These are phyloP conservation scores for Neurospora sublineolata DNA, from an alignment of 495 filamentous ascomycete species.

Conservation along the genomic window DNA sequence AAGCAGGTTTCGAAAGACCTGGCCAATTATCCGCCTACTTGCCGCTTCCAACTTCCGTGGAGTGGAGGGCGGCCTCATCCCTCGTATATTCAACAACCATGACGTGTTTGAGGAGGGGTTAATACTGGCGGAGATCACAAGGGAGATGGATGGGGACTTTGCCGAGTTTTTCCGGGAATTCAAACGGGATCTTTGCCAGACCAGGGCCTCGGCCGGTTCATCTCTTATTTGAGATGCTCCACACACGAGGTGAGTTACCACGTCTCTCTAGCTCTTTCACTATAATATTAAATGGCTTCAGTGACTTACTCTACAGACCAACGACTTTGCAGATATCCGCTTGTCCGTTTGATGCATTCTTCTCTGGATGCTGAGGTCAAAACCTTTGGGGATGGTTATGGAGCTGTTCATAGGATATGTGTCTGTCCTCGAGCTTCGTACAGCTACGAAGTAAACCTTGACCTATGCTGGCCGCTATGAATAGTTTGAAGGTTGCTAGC, in stretches of 20 bases:
- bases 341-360: too few relatives aligned
- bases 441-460: background rate
- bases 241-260: background rate
- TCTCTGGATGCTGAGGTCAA: background rate
- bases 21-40: background rate
- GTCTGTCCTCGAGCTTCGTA: background rate
- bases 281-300: background rate
- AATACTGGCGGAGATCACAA: background rate
- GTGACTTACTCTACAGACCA: background rate
- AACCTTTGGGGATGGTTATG: background rate
- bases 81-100: background rate
- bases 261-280: background rate
- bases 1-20: background rate
- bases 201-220: background rate
- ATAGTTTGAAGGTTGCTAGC: background rate
- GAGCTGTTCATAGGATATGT: background rate
- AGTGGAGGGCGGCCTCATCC: background rate
- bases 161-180: too few relatives aligned
- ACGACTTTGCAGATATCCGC: too few relatives aligned
- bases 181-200: background rate
- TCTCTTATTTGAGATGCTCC: background rate
- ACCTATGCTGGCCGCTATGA: background rate
- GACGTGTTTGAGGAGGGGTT: background rate
- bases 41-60: background rate
- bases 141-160: too few relatives aligned